phyloP scores from a whole-genome alignment of 1,284 basidiomycete genomes.

The Ceratobasidium sp. region DNA sequence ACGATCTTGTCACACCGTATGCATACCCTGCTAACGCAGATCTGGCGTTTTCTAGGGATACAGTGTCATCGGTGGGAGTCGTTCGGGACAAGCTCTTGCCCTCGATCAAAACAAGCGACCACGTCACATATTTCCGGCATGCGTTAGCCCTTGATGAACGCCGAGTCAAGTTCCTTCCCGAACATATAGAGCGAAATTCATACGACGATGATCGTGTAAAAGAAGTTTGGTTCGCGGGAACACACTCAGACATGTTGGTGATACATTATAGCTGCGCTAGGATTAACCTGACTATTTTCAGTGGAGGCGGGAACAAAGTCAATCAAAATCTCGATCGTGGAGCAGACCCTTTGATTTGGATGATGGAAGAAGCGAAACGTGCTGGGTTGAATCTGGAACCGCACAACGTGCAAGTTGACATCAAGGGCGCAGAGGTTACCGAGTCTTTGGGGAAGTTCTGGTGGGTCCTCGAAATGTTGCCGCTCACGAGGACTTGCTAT shows the following conservation, averaged over 20 bases:
- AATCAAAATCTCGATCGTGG: slow-evolving; percentile 45
- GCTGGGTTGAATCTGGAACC: slow-evolving; percentile 42
- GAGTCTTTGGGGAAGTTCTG: not conserved
- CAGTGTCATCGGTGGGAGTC: slow-evolving; percentile 60
- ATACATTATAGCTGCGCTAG: not conserved
- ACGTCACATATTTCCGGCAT: slow-evolving; percentile 60
- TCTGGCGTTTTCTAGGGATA: slow-evolving; percentile 58
- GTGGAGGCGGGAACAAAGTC: slow-evolving; percentile 50
- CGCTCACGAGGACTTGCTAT: not conserved
- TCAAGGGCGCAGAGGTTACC: not conserved
- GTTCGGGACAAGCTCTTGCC: slow-evolving; percentile 53
- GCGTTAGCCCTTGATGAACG: slow-evolving; percentile 61
- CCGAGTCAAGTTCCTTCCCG: slow-evolving; percentile 61
- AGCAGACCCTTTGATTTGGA: slow-evolving; percentile 49
- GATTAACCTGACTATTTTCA: not conserved
- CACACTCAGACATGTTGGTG: slow-evolving; percentile 57
- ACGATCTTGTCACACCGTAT: not conserved
- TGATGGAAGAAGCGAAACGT: slow-evolving; percentile 48
- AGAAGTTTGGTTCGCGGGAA: slow-evolving; percentile 58
- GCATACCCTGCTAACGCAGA: slow-evolving; percentile 20
- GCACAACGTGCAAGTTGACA: not conserved
- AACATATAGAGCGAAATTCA: slow-evolving; percentile 53
- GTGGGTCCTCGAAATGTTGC: slow-evolving; percentile 10
- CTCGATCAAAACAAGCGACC: slow-evolving; percentile 49
- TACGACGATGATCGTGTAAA: slow-evolving; percentile 48